Base-by-base conservation (phyloP, 208 protist genomes). In the Willaertia magna region DNA sequence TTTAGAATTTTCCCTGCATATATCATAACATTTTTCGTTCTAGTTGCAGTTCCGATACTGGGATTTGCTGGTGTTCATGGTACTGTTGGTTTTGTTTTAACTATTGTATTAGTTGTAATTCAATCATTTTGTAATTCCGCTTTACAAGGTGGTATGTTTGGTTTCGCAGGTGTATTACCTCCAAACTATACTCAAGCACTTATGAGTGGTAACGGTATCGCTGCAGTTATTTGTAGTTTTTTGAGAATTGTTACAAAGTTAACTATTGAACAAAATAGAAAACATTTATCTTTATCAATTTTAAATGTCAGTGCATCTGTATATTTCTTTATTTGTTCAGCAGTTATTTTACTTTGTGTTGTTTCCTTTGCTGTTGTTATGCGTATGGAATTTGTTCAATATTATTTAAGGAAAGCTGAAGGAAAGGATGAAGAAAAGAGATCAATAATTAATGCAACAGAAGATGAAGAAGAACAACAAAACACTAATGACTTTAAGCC, bases 81-180 rank as follows among this genome's bases (percentile, higher is more conserved):
- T 74, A 86, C 42, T 2, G 88, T 85, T 42, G 93, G 93, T 34
- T 94, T 96, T 51, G 88, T 52, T 1, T 86, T 92, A 49, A 93
- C 94, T 81, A 87, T 95, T 48, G 83, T 93, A 42, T 89, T 92
- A 18, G 90, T 90, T 40, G 90, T 94, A 59, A 44, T 89, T 22
- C 88, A 89, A 30, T 93, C 93, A 47, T 90, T 89, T 1, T 92
- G 90, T 18, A 95, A 94, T 61, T 92, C 93, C 34, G 94, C 95
- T 85, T 86, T 94, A 42, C 92, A 96, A 88, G 92, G 91, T 22
- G 94, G 92, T 42, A 91, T 92, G 83, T 97, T 96, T 88, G 93
- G 91, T 14, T 74, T 96, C 49, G 94, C 92, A 0, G 90, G 90
- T 47, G 90, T 87, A 14, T 93, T 96, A 90, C 92, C 92, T 67